A percentile compares a stretch with the other conserved stretches of the same genome.
phyloP scores from a whole-genome alignment of 2,329 filamentous ascomycete genomes.

The Cladosporium phlei region DNA sequence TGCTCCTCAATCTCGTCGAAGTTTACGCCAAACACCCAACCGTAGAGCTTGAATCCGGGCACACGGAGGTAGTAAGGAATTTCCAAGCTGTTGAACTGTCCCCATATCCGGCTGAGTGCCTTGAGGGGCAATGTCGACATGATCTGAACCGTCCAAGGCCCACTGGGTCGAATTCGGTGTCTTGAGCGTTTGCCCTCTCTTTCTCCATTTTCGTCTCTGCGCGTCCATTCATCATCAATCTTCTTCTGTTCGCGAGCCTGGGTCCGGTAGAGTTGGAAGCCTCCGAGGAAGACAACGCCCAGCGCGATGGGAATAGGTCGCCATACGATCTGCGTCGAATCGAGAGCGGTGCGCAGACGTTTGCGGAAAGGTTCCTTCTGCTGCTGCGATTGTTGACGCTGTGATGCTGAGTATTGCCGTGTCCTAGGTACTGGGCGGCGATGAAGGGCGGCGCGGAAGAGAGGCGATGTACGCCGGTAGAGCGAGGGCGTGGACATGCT shows the following conservation, averaged over 20 bases:
- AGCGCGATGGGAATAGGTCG: constrained; percentile 84
- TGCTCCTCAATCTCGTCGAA: constrained; percentile 79
- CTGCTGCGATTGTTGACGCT: constrained; percentile 1
- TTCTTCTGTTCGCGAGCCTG: constrained; percentile 46
- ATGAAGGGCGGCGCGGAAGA: constrained; percentile 11
- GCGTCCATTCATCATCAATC: constrained; percentile 42
- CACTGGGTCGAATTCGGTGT: constrained; percentile 68
- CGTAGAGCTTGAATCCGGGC: constrained; percentile 87
- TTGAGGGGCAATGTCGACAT: constrained; percentile 92
- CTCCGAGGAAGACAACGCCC: constrained; percentile 77
- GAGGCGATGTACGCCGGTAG: constrained; percentile 8
- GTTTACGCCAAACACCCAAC: constrained; percentile 85
- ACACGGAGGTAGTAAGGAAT: constrained; percentile 84
- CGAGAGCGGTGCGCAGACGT: constrained; percentile 5
- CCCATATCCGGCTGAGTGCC: constrained; percentile 84
- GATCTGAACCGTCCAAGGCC: constrained; percentile 87
- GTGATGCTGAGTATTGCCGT: constrained; percentile 1
- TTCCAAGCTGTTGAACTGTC: constrained; percentile 81
- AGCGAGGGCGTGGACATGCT: constrained; percentile 4
- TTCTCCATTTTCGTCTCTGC: constrained; percentile 26
- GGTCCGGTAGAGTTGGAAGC: constrained; percentile 78
- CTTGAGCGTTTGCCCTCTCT: constrained; percentile 48
- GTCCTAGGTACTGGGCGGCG: constrained; percentile 2
- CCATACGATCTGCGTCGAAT: constrained; percentile 49
- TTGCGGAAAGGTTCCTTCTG: constrained; percentile 5